These are phyloP conservation scores for Xylaria sp. DNA, from an alignment of 2,329 filamentous ascomycete genomes.

Conservation along the genomic window DNA sequence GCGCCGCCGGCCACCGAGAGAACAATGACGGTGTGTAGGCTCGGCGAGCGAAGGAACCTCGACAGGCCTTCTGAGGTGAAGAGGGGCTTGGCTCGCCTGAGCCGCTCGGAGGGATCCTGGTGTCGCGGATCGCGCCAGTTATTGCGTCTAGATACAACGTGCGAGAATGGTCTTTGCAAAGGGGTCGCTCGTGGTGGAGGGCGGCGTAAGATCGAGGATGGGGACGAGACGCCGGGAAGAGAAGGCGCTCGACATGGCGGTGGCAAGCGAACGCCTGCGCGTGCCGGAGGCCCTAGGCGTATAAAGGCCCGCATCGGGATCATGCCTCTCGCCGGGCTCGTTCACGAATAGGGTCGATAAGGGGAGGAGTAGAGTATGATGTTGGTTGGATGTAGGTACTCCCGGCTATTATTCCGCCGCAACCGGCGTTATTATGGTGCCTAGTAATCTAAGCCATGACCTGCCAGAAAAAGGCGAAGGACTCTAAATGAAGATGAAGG, in stretches of 20 bases:
- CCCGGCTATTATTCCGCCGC: not conserved
- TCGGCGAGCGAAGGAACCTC: constrained; percentile 51
- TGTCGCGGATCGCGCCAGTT: constrained; percentile 41
- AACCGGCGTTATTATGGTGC: not conserved
- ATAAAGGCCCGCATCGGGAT: constrained; percentile 40
- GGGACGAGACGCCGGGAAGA: not conserved
- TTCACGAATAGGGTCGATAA: not conserved
- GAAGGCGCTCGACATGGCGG: constrained; percentile 7
- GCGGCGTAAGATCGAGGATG: constrained; percentile 19
- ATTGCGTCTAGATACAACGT: constrained; percentile 38
- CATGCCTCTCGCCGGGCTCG: not conserved
- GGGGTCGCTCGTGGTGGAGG: constrained; percentile 24
- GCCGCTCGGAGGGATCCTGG: constrained; percentile 35
- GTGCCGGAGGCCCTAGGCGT: constrained; percentile 29
- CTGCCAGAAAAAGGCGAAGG: not conserved
- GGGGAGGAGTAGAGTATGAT: not conserved
- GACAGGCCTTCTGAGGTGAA: constrained; percentile 51
- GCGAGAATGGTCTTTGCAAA: constrained; percentile 37
- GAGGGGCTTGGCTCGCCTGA: constrained; percentile 53
- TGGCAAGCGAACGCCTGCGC: constrained; percentile 23
- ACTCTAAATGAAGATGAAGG: not conserved
- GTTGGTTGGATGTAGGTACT: not conserved
- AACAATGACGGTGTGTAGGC: constrained; percentile 55
- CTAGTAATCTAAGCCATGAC: not conserved
- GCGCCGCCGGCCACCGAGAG: constrained; percentile 58